Evolutionary conservation across 2,329 filamentous ascomycete genomes (phyloP), one percentile per base, ranked within the genome.

Genomic region (Fusarium sp.): DNA sequence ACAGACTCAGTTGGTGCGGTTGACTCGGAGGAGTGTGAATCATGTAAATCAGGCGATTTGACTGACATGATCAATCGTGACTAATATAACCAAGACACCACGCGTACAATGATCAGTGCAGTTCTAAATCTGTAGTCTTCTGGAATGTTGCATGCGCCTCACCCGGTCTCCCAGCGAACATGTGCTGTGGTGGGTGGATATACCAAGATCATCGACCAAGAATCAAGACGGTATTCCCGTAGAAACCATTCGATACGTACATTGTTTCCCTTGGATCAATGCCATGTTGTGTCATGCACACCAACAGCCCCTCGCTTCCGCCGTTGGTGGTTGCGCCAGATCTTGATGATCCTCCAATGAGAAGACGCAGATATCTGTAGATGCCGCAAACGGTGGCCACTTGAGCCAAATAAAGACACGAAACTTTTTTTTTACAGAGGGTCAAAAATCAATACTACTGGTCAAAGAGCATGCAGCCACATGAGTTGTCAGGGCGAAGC

Each of bases 121-220:
- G 36, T 46, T 42, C 30, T 23, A 28, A 16, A 13, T 44, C 28
- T 65, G 62, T 42, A 18, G 20, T 26, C 13, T 11, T 47, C 33
- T 66, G 55, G 55, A 65, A 65, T 65, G 62, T 12, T 49, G 20
- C 37, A 28, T 28, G 2, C 23, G 38, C 42, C 55, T 41, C 18
- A 46, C 28, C 62, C 55, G 54, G 47, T 50, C 47, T 46, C 61
- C 62, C 15, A 61, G 62, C n/a, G 42, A 60, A 61, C 62, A 97
- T 47, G 93, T 36, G 30, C 15, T n/a, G 47, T 16, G 12, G 3
- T 26, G 23, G 2, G 10, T n/a, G 15, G 13, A 23, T 23, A 23
- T 23, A 23, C 23, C 23, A 6, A 23, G 6, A 12, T 26, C n/a
- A 34, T 38, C 23, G 31, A 46, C 18, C 23, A 23, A 37, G 30